Conservation (phyloP, 495 filamentous ascomycete genomes). For the Tuber microsphaerosporum region DNA sequence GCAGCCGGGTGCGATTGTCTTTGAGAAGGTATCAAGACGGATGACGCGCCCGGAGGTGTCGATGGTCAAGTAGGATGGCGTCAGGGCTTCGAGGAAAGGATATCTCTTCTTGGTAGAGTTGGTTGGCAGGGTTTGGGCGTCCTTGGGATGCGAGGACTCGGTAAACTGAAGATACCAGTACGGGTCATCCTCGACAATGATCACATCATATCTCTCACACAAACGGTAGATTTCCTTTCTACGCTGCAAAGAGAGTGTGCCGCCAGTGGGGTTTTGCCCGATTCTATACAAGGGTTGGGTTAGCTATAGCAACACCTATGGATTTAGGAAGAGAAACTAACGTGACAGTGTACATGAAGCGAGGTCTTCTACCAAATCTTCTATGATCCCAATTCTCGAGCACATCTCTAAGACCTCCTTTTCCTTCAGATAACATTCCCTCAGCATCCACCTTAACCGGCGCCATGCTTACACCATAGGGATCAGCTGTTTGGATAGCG, state of each 20-base stretch:
- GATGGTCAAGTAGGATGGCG: slow-evolving; percentile 62
- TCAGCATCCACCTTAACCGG: slow-evolving; percentile 67
- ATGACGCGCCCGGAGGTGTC: slow-evolving; percentile 84
- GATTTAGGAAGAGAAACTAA: slow-evolving; percentile 36
- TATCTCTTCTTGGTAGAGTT: slow-evolving; percentile 50
- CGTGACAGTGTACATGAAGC: slow-evolving; percentile 86
- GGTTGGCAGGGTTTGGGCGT: slow-evolving; percentile 7
- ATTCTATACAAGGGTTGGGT: slow-evolving; percentile 42
- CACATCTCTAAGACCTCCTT: slow-evolving; percentile 67
- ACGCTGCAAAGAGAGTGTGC: slow-evolving; percentile 60
- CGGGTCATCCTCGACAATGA: slow-evolving; percentile 91
- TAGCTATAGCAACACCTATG: not conserved
- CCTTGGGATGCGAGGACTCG: slow-evolving; percentile 5
- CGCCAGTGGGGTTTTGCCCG: slow-evolving; percentile 85
- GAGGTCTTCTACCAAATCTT: slow-evolving; percentile 63
- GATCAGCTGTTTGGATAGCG: slow-evolving; percentile 57
- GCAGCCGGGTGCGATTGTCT: slow-evolving; percentile 73
- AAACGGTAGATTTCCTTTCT: slow-evolving; percentile 71
- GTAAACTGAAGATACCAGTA: slow-evolving; percentile 89
- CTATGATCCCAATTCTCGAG: slow-evolving; percentile 70
- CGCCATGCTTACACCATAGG: slow-evolving; percentile 63
- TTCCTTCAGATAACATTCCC: slow-evolving; percentile 63
- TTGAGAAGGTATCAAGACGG: slow-evolving; percentile 73
- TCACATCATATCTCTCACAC: slow-evolving; percentile 76
- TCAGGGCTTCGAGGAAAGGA: slow-evolving; percentile 73